Evolutionary conservation across 306 rosid species (phyloP), one percentile per base, ranked within the genome.

Genomic region (Benincasa hispida): DNA sequence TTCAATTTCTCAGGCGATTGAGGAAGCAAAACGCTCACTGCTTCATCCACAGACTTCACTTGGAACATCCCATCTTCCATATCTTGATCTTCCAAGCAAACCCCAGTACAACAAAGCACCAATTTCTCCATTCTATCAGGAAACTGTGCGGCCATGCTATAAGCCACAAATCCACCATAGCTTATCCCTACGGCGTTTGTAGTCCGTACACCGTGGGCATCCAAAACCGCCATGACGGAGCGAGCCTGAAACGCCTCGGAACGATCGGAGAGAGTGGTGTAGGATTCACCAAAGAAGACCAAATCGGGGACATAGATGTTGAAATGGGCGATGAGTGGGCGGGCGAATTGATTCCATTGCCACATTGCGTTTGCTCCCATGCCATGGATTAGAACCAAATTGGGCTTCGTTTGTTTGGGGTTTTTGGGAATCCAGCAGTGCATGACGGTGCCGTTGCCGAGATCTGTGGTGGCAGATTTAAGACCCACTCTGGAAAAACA

Each of bases 281-380:
- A 51, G 51, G 98, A 91, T 9, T 86, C 92, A 0, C 98, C 98
- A 86, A 88, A 93, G 82, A 90, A 93, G 51, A 93, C 63, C 75
- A 93, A 86, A 87, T 93, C 98, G 0, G 98, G 98, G 47, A 93
- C 87, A 77, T 86, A 93, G 82, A 93, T 81, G 82, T 93, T 93
- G 98, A 93, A 93, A 59, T 84, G 88, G 28, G 42, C 15, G 15
- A 77, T 68, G 65, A 93, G 90, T 0, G 89, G 88, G 4, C 94
- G 67, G 35, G 91, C 12, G 87, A 88, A 85, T 6, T 80, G 80
- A 78, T 82, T 88, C 97, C 94, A 90, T 79, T 93, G 98, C 98
- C 98, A 93, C 97, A 90, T 85, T 78, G 97, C 97, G 88, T 90
- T 93, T 79, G 96, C 97, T 1, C 97, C 98, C 61, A 93, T 35